These are phyloP conservation scores for Rhodotorula sp. DNA, from an alignment of 1,284 basidiomycete genomes.

Conservation along the genomic window DNA sequence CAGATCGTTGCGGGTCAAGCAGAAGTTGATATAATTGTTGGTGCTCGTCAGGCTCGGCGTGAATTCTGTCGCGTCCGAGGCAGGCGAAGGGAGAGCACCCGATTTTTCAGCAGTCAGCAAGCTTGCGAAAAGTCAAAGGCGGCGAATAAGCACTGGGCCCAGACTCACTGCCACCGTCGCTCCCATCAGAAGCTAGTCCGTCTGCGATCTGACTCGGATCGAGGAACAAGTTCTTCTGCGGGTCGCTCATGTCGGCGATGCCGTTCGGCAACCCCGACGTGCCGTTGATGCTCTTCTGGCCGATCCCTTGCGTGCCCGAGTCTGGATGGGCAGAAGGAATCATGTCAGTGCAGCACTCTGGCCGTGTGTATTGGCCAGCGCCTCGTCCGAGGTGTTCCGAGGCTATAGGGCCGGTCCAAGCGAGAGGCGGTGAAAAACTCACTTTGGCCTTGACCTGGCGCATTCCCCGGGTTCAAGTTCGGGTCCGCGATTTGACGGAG, in stretches of 20 bases:
- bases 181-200: conserved; percentile 24
- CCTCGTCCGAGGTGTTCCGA: not conserved
- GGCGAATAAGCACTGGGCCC: no score
- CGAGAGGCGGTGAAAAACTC: not conserved
- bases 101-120: not conserved
- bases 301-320: not conserved
- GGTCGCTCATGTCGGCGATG: conserved; percentile 21
- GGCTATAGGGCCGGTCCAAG: not conserved
- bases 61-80: conserved; percentile 47
- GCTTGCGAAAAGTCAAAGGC: no score
- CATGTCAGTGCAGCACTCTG: not conserved
- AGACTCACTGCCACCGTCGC: conserved; percentile 2
- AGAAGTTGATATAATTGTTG: conserved; percentile 72
- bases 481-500: conserved; percentile 3
- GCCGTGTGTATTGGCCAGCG: no score
- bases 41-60: conserved; percentile 62
- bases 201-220: conserved; percentile 32
- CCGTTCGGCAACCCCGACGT: conserved; percentile 9
- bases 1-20: conserved; percentile 56
- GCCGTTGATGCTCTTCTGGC: not conserved
- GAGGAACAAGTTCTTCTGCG: conserved; percentile 37
- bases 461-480: conserved; percentile 15
- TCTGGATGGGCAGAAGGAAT: no score
- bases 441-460: conserved; percentile 5
- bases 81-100: conserved; percentile 25